Percentiles rank a stretch among this genome's conserved stretches.
phyloP scores from a whole-genome alignment of 768 basidiomycete genomes.

The Roridomyces roridus region DNA sequence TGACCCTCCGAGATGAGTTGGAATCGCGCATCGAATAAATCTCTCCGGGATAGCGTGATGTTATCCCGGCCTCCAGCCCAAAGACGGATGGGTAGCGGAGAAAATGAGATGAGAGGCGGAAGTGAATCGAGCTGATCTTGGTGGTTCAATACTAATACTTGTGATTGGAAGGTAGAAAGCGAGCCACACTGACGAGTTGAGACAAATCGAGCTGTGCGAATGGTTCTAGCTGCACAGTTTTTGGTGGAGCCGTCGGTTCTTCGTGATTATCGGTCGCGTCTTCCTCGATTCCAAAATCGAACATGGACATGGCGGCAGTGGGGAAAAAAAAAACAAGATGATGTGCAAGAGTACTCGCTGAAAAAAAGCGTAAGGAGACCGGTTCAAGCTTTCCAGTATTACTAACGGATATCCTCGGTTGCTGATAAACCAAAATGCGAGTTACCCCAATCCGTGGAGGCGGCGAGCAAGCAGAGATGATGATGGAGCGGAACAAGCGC shows the following conservation, averaged over 20 bases:
- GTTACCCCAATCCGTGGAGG: no score
- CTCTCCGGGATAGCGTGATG: slow-evolving; percentile 70
- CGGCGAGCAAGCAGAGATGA: no score
- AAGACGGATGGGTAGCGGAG: slow-evolving; percentile 65
- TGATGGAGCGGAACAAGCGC: no score
- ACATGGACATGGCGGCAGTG: no score
- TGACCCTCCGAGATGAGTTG: slow-evolving; percentile 76
- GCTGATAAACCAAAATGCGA: no score
- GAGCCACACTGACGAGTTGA: slow-evolving; percentile 39
- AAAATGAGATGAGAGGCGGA: slow-evolving; percentile 81
- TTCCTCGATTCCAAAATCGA: not conserved
- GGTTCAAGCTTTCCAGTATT: no score
- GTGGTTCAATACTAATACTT: no score
- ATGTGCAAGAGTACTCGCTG: no score
- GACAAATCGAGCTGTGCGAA: slow-evolving; percentile 16
- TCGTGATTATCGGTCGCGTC: not conserved
- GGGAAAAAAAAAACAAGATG: no score
- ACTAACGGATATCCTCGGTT: no score
- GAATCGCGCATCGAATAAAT: slow-evolving; percentile 96
- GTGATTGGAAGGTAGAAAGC: slow-evolving; percentile 16
- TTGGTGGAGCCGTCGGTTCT: not conserved
- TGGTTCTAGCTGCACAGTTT: slow-evolving; percentile 7
- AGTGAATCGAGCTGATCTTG: slow-evolving; percentile 66
- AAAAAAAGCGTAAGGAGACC: no score
- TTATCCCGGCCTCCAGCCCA: slow-evolving; percentile 34